Percentiles rank a stretch among this genome's conserved stretches.
These are phyloP conservation scores for Spatholobus suberectus DNA, from an alignment of 306 rosid genomes.

Conservation along the genomic window DNA sequence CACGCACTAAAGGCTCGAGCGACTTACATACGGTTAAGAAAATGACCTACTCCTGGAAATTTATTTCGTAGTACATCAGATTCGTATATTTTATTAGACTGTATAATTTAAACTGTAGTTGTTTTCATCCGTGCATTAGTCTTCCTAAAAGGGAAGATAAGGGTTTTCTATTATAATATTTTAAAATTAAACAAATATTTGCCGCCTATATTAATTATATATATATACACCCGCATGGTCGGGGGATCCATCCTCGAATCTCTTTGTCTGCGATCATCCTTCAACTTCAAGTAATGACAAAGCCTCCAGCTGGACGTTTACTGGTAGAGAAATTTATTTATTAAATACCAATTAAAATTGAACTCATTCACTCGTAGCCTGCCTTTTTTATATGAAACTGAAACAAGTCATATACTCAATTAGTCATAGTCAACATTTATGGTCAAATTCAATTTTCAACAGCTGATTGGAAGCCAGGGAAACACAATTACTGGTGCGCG, in stretches of 20 bases:
- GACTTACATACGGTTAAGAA: not conserved
- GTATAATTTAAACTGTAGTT: not conserved
- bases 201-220: too few relatives aligned
- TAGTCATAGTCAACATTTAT: slow-evolving; percentile 14
- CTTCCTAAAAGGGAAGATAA: not conserved
- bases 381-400: not conserved
- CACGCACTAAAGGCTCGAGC: not conserved
- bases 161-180: not conserved
- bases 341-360: not conserved
- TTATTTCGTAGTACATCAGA: not conserved
- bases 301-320: slow-evolving; percentile 12
- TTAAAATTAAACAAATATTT: not conserved
- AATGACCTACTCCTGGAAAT: not conserved
- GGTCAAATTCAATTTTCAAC: slow-evolving; percentile 20
- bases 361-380: not conserved
- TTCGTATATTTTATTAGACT: not conserved
- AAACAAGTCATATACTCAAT: not conserved
- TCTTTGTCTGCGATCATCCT: not conserved
- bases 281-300: slow-evolving; percentile 33
- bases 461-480: not conserved
- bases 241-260: not conserved
- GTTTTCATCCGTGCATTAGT: slow-evolving; percentile 27
- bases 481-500: not conserved
- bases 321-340: not conserved
- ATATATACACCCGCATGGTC: too few relatives aligned